Base-by-base conservation (phyloP, 2,329 filamentous ascomycete genomes). In the Mariannaea elegans region DNA sequence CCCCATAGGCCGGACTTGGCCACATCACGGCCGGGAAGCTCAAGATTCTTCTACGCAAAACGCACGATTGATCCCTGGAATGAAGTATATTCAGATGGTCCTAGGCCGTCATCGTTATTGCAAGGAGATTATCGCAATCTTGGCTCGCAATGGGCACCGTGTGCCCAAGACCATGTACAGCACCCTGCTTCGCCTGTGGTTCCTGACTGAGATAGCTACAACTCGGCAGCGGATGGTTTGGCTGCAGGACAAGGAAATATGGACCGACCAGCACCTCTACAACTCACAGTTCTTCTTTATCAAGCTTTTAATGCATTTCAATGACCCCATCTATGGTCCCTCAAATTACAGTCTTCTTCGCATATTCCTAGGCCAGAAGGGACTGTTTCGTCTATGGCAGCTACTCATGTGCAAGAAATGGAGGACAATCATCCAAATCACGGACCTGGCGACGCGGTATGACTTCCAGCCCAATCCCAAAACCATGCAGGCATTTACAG, bases 281-380 rank as follows among this genome's bases (percentile, higher is more conserved):
- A 80, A 85, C 49, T 81, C 85, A 3, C 84, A 87, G 42, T 74
- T 89, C 59, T 88, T 94, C 77, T 78, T 92, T 64, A 71, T 91
- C 62, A 94, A 94, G 76, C 82, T 95, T 14, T 82, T 87, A 69
- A 87, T 93, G 84, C 81, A 82, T 53, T 87, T 92, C 74, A 86
- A 84, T 57, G 83, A 91, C 64, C 89, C 90, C 1, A 71, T 86
- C 21, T 81, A 81, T 47, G 85, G 84, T 0, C 80, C 81, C 14
- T 80, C 21, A 9, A 76, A 78, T 2, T 79, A 79, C 41, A 78
- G 78, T 27, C 75, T 90, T 49, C 76, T 85, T 36, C 78, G 85
- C 29, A 75, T 90, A 24, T 78, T 92, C 56, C 73, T 92, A 39
- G 86, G 84, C 13, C 87, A 90, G 67, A 80, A 79, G 21, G 79